Base-by-base conservation (phyloP, 345 rosid genomes). In the Moricandia arvensis region DNA sequence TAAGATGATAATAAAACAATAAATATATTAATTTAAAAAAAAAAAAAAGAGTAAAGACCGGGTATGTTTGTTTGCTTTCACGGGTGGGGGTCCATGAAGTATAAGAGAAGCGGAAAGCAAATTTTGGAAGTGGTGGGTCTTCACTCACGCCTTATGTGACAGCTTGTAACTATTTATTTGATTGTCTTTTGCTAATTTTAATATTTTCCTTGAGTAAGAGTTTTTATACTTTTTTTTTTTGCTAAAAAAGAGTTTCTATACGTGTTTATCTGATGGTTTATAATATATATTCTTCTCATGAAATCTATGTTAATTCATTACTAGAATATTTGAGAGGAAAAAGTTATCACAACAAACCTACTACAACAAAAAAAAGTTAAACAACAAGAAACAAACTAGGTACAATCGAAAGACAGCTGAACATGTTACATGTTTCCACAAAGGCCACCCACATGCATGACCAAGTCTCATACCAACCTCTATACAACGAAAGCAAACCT, bases 41-140 rank as follows among this genome's bases (percentile, higher is more conserved):
- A 7, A 5, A 33, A 31, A 59, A 27, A 59, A 75, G 63, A 69
- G 31, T 63, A 76, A 55, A 38, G 37, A 75, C 31, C 47, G 61
- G 57, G 45, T 69, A 69, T 63, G 37, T 54, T 68, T 55, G 80
- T 62, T 76, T 76, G 75, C 6, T 76, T 76, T 76, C 75, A 76
- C 63, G 80, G 75, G 79, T 76, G 80, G 75, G 79, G 80, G 75
- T 63, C 80, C 75, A 69, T 63, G 75, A 76, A 69, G 71, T 41
- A 21, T 41, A 0, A 18, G n/a, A 54, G 65, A 63, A 63, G 75
- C 75, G 75, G 75, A 76, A 76, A 76, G 75, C 80, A 76, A 69
- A 30, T 16, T 59, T 63, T 63, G 35, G 24, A 45, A 75, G 79
- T 76, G 75, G 80, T 76, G 80, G 80, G 80, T 76, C 71, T 70